phyloP scores from a whole-genome alignment of 306 rosid genomes.

The Ziziphus jujuba region DNA sequence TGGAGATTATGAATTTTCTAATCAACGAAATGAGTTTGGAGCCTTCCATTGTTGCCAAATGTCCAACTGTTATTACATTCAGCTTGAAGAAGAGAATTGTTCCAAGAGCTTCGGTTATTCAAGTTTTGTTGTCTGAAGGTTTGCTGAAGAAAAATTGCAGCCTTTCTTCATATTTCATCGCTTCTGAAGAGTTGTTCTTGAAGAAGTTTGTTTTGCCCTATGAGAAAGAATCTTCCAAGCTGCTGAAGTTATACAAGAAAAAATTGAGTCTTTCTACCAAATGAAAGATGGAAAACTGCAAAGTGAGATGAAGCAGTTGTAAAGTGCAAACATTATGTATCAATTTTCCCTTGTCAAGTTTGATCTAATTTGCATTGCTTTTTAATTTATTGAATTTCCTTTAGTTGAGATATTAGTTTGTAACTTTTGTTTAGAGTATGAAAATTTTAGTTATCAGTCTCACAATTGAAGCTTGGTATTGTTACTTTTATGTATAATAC shows the following conservation, averaged over 20 bases:
- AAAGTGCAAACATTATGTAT: neutral
- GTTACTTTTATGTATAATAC: too few species aligned
- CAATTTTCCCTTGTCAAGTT: neutral
- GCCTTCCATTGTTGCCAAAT: conserved; percentile 15
- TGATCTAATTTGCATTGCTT: neutral
- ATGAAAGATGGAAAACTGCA: neutral
- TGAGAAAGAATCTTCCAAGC: conserved; percentile 1
- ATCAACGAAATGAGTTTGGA: conserved; percentile 34
- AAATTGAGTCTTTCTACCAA: conserved; percentile 3
- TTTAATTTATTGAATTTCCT: neutral
- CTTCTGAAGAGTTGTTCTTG: conserved; percentile 17
- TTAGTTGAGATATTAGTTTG: neutral
- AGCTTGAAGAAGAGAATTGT: conserved; percentile 47
- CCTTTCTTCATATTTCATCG: neutral
- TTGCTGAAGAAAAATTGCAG: conserved; percentile 13
- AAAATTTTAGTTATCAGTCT: too few species aligned
- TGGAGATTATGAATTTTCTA: conserved; percentile 37
- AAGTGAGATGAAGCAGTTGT: neutral
- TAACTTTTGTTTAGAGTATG: too few species aligned
- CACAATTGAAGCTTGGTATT: too few species aligned
- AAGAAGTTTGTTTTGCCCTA: conserved; percentile 24
- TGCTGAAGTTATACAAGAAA: conserved; percentile 24
- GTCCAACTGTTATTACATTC: neutral
- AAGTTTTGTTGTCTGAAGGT: conserved; percentile 31
- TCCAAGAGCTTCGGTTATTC: conserved; percentile 42